Evolutionary conservation across 2,329 filamentous ascomycete species (phyloP).

Genomic region (Fusarium sp.): DNA sequence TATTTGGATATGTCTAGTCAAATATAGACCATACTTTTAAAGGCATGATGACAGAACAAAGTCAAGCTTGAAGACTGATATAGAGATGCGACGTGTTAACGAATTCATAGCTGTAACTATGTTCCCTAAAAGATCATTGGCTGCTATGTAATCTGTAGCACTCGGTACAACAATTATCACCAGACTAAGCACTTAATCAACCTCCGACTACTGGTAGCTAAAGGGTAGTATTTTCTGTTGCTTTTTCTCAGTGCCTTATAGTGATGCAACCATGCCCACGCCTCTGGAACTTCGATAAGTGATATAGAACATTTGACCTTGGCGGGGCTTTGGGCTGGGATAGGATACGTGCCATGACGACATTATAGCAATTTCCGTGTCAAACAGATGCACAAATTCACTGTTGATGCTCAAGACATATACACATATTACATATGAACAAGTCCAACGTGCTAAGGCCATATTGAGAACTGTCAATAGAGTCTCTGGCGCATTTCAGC

Average conservation of each 20-base stretch:
- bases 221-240: not conserved
- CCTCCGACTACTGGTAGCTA: not conserved
- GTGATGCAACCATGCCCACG: not conserved
- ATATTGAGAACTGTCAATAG: not conserved
- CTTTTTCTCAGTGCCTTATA: not conserved
- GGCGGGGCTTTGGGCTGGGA: not conserved
- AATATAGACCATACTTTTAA: too few relatives aligned
- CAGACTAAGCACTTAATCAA: not conserved
- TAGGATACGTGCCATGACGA: slow-evolving; percentile 1
- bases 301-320: not conserved
- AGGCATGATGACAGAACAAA: too few relatives aligned
- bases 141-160: not conserved
- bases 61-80: too few relatives aligned
- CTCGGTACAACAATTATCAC: not conserved
- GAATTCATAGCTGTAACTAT: too few relatives aligned
- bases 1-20: too few relatives aligned
- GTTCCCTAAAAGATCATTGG: too few relatives aligned
- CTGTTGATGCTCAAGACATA: not conserved
- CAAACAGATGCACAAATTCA: not conserved
- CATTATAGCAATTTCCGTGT: not conserved
- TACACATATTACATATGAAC: not conserved
- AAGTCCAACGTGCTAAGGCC: not conserved
- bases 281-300: not conserved
- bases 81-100: too few relatives aligned
- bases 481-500: not conserved